phyloP scores from a whole-genome alignment of 2,329 filamentous ascomycete genomes.

The Pseudogymnoascus pannorum region DNA sequence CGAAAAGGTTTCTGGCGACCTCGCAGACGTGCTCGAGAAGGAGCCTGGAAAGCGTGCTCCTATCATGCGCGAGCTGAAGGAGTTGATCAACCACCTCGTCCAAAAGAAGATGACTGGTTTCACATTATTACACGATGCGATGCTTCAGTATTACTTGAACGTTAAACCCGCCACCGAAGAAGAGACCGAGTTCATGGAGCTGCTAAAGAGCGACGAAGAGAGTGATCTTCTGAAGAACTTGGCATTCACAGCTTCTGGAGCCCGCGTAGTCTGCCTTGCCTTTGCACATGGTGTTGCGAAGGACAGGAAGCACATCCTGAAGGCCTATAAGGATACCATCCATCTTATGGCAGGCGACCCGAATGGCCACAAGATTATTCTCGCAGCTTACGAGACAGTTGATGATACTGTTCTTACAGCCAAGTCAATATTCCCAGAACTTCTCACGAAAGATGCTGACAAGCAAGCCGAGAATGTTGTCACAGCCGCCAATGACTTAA shows the following conservation, averaged over 20 bases:
- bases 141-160: conserved; percentile 92
- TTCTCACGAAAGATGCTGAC: conserved; percentile 65
- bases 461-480: conserved; percentile 57
- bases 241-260: conserved; percentile 87
- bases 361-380: conserved; percentile 71
- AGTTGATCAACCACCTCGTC: conserved; percentile 83
- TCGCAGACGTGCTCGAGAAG: conserved; percentile 65
- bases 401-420: conserved; percentile 87
- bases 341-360: conserved; percentile 76
- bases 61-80: conserved; percentile 77
- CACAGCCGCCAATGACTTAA: conserved; percentile 56
- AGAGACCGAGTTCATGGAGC: conserved; percentile 78
- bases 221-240: conserved; percentile 91
- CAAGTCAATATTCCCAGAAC: conserved; percentile 80
- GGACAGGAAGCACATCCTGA: conserved; percentile 82
- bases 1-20: conserved; percentile 47
- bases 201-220: conserved; percentile 84
- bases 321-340: conserved; percentile 83
- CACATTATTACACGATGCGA: conserved; percentile 95
- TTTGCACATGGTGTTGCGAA: conserved; percentile 84
- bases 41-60: conserved; percentile 79
- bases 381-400: conserved; percentile 82
- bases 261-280: conserved; percentile 71
- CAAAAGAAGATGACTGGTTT: conserved; percentile 97
- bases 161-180: conserved; percentile 71